Conservation (phyloP, 1,139 yeast genomes). For the Entelexis sorbosivorans region DNA sequence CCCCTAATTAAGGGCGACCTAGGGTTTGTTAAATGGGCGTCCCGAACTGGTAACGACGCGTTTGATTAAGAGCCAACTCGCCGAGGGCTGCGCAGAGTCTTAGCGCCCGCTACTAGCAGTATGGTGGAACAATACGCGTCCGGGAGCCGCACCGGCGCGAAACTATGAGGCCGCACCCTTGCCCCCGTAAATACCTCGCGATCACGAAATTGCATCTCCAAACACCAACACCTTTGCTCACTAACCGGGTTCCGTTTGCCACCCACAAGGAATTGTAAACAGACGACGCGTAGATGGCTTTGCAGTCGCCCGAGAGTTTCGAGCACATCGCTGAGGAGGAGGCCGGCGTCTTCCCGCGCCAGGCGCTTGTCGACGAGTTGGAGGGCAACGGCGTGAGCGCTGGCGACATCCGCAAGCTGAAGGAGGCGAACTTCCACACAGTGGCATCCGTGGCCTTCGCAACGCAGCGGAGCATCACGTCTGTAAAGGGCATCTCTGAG, state of each 20-base stretch:
- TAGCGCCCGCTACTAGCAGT: not conserved
- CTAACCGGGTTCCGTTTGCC: not conserved
- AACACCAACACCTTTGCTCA: not conserved
- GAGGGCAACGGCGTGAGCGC: conserved; percentile 80
- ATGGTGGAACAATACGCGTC: not conserved
- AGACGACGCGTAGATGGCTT: not conserved
- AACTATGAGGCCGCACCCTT: not conserved
- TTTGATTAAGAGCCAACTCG: not conserved
- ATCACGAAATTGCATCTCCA: not conserved
- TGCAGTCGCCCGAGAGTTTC: conserved; percentile 13
- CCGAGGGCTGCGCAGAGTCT: not conserved
- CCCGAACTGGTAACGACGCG: conserved; percentile 6
- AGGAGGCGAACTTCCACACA: conserved; percentile 77
- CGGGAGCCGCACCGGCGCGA: not conserved
- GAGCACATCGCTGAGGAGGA: conserved; percentile 9
- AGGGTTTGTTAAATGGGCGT: conserved; percentile 2
- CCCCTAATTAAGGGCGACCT: not conserved
- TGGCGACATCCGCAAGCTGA: conserved; percentile 67
- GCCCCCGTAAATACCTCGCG: not conserved
- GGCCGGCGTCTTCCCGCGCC: conserved; percentile 11
- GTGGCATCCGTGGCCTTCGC: conserved; percentile 89
- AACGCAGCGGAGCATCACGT: conserved; percentile 63
- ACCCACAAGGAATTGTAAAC: not conserved
- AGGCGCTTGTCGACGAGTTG: conserved; percentile 21
- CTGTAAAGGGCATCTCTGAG: conserved; percentile 87